phyloP scores from a whole-genome alignment of 192 early-diverging fungal genomes.

The Diversispora epigaea region DNA sequence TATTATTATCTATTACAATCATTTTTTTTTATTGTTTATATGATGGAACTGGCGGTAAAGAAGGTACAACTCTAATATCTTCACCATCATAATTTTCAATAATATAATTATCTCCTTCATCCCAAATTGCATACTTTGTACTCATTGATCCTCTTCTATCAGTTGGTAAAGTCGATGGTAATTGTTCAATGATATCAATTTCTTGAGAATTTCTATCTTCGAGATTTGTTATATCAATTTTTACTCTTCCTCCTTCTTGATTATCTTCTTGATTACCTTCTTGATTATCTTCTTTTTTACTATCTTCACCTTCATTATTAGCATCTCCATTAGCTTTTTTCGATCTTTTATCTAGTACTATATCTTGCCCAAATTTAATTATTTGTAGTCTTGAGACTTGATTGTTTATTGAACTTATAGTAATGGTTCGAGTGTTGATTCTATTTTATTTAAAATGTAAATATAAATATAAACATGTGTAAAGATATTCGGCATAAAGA shows the following conservation, averaged over 20 bases:
- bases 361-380: not conserved
- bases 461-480: not conserved
- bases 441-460: not conserved
- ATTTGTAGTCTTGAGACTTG: slow-evolving; percentile 11
- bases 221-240: not conserved
- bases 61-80: slow-evolving; percentile 2
- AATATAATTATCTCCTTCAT: slow-evolving; percentile 10
- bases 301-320: not conserved
- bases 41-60: not conserved
- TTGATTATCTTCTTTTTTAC: not conserved
- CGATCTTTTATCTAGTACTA: not conserved
- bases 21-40: too few species aligned
- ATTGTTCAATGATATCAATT: not conserved
- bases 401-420: not conserved
- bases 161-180: too few species aligned
- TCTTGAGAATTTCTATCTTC: not conserved
- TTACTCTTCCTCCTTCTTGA: too few species aligned
- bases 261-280: too few species aligned
- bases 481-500: too few species aligned
- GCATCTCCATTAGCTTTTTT: not conserved
- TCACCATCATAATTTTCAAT: slow-evolving; percentile 8
- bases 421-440: slow-evolving; percentile 19
- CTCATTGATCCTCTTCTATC: not conserved
- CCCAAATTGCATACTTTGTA: slow-evolving; percentile 4
- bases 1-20: too few species aligned